Evolutionary conservation across 2,329 filamentous ascomycete genomes (phyloP), one percentile per base, ranked within the genome.

Genomic region (Monilinia vaccinii-corymbosi): DNA sequence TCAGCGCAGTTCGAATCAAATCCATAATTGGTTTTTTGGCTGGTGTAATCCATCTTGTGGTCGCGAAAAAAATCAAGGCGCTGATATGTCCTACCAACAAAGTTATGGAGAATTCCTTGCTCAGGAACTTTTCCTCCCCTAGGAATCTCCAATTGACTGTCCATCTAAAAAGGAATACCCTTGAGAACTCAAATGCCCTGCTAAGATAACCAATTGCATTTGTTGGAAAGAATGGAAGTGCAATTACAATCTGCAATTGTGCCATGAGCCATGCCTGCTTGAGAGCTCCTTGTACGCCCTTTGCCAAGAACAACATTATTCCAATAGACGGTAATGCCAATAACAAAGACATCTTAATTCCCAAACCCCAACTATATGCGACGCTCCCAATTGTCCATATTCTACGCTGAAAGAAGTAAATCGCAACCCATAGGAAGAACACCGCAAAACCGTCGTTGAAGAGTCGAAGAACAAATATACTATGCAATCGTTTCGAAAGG

Each of bases 101-200:
- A 25, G 74, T 71, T 14, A 80, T 66, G 18, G 86, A 81, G 68
- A 89, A 89, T 3, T 74, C 71, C 60, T 73, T 79, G n/a, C 84
- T 87, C 50, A 95, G 80, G 69, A 99, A 99, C 0, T 77, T 74
- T 8, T 88, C 82, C 74, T 97, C 91, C 18, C 88, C 86, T n/a
- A 97, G 75, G 72, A 97, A 97, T 58, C 92, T 85, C 94, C 94
- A 99, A 74, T 99, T 99, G 66, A 99, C 94, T 0, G 94, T 99
- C 94, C 94, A 99, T 75, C 93, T 91, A 79, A 93, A 97, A 68
- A 96, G 80, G 75, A 99, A 99, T 68, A 90, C 85, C 58, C 94
- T 82, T 50, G 89, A 91, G 61, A 99, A 81, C 75, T 99, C 91
- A 71, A 99, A 99, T 0, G 94, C 91, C 64, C 88, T 81, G 50